Percentiles rank a stretch among this genome's conserved stretches.
Evolutionary conservation across 495 filamentous ascomycete species (phyloP).

Genomic region (Parathielavia hyrcaniae): DNA sequence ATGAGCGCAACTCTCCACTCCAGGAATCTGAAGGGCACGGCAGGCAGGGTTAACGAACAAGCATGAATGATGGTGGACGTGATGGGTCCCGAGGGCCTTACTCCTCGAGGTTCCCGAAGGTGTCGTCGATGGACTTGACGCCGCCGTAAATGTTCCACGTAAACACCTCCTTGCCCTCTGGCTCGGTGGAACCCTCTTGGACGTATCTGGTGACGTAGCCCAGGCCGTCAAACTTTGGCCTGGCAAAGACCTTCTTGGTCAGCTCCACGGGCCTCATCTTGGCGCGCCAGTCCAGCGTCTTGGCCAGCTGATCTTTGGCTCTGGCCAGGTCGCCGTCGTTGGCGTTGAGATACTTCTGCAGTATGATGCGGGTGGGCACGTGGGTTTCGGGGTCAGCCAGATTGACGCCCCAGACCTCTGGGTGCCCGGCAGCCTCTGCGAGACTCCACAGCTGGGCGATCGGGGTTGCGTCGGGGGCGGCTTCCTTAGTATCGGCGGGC

Average conservation of each 20-base stretch:
- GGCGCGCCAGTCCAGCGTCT: constrained; percentile 76
- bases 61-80: background rate
- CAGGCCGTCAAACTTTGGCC: constrained; percentile 51
- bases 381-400: constrained; percentile 48
- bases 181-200: constrained; percentile 26
- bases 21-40: constrained; percentile 54
- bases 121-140: constrained; percentile 61
- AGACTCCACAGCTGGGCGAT: constrained; percentile 35
- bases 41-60: constrained; percentile 21
- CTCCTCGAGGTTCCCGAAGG: constrained; percentile 74
- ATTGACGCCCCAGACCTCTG: constrained; percentile 74
- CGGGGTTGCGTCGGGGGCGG: constrained; percentile 13
- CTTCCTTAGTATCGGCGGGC: constrained; percentile 6
- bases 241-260: constrained; percentile 42
- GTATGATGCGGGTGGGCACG: constrained; percentile 68
- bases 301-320: constrained; percentile 67
- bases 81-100: constrained; percentile 38
- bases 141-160: constrained; percentile 87
- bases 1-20: constrained; percentile 81
- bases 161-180: constrained; percentile 49
- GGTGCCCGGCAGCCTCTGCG: constrained; percentile 40
- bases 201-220: constrained; percentile 51
- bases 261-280: constrained; percentile 46
- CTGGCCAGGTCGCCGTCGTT: constrained; percentile 67
- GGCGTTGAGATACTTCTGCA: constrained; percentile 88